Evolutionary conservation across 805 yeast genomes (phyloP), one percentile per base, ranked within the genome.

Genomic region (Dipodascus albidus): DNA sequence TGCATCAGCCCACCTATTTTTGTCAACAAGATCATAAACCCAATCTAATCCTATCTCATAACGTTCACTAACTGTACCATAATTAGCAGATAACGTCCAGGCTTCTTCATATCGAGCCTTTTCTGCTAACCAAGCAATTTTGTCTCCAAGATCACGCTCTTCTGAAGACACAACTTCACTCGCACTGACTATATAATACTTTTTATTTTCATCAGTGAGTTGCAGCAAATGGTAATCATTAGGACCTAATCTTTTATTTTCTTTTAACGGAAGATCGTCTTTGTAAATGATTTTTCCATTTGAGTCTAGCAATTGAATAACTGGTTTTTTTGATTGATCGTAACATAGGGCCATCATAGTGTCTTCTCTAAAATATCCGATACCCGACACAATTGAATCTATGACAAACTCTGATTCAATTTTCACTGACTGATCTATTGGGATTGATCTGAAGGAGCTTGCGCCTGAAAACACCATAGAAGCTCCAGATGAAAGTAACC

Each of bases 111-210:
- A 86, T 52, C 71, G 66, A 1, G 74, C 74, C 42, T 71, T 76
- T 1, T 79, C 79, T 2, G 80, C 55, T 55, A 74, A 83, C 96
- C 97, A 91, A 2, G 79, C 70, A 48, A 83, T 75, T 55, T 83
- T 79, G 63, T 90, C 98, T 23, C 71, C 66, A 21, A 84, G 67
- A 52, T 80, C 81, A 14, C 85, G 73, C 56, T 83, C 87, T 59
- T 82, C 78, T 0, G 89, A 88, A n/a, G 81, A 70, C 1, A 91
- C 84, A 0, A 83, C 91, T 67, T 89, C 98, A 49, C 79, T 78
- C 0, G 96, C 87, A 63, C 91, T 80, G 3, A 91, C 73, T 19
- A 93, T 72, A 60, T 75, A 85, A 70, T 84, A 87, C 53, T 74
- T 72, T 44, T 33, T 42, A 2, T 52, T 54, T 15, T 48, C 35